A percentile compares a stretch with the other conserved stretches of the same genome.
phyloP scores from a whole-genome alignment of 495 filamentous ascomycete species.

The Lophiostoma macrostomum region DNA sequence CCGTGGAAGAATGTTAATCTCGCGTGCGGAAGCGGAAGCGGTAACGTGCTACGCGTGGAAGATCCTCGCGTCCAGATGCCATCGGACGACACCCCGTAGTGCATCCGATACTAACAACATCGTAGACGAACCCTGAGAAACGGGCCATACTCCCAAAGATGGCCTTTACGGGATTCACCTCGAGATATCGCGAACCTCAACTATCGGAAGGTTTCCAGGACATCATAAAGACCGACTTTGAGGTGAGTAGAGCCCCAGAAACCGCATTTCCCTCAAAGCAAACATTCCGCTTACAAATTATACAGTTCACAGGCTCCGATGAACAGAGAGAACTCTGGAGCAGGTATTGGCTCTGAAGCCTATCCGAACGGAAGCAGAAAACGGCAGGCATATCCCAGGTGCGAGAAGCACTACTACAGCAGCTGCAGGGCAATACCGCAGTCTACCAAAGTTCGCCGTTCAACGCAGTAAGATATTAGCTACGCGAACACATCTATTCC shows the following conservation, averaged over 20 bases:
- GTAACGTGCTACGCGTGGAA: no score
- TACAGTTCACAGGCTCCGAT: constrained; percentile 56
- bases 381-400: background rate
- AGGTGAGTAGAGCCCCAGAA: constrained; percentile 40
- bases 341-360: constrained; percentile 72
- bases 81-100: background rate
- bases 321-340: constrained; percentile 60
- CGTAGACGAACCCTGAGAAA: constrained; percentile 75
- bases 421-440: background rate
- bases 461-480: no score
- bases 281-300: background rate
- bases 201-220: constrained; percentile 80
- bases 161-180: constrained; percentile 71
- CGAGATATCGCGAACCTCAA: constrained; percentile 68
- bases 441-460: no score
- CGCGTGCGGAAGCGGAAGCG: no score
- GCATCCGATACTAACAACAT: constrained; percentile 15
- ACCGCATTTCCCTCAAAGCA: background rate
- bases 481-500: background rate
- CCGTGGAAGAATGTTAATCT: no score
- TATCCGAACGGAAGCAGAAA: constrained; percentile 8
- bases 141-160: constrained; percentile 69
- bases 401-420: background rate
- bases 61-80: no score
- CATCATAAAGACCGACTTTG: constrained; percentile 66